Evolutionary conservation across 225 moss, liverwort and hornwort species (phyloP).

Genomic region (Thuidium tamariscinum): DNA sequence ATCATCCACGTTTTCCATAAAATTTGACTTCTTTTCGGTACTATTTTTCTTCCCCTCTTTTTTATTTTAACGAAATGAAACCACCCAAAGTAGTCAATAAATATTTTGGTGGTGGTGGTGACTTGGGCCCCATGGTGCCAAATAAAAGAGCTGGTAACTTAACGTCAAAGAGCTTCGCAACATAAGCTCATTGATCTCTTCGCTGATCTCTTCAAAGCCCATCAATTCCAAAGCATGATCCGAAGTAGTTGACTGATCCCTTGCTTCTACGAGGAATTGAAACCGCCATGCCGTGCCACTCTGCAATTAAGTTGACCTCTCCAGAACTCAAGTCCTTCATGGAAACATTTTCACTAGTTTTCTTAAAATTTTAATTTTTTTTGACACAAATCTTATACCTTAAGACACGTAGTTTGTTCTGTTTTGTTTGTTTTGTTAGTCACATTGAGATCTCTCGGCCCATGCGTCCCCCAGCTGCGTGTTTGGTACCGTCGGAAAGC

Average conservation of each 20-base stretch:
- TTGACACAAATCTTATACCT: no score
- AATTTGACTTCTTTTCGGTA: neutral
- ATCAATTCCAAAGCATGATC: neutral
- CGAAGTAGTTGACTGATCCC: neutral
- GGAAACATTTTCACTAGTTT: no score
- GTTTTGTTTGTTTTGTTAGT: no score
- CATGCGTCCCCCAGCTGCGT: no score
- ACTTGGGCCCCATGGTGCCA: neutral
- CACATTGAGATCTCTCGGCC: no score
- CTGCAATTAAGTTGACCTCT: neutral
- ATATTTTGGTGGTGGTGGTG: neutral
- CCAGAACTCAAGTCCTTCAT: neutral
- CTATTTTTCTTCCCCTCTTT: no score
- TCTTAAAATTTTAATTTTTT: no score
- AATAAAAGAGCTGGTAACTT: neutral
- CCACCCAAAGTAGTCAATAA: neutral
- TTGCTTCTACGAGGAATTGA: neutral
- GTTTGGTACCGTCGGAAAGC: no score
- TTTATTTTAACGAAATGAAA: no score
- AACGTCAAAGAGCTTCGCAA: neutral
- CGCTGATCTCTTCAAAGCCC: neutral
- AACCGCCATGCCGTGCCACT: neutral
- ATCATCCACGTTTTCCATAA: no score
- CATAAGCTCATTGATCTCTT: neutral
- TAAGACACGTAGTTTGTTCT: no score